These are phyloP conservation scores for Phytophthora rubi DNA, from an alignment of 352 stramenopile species.

Conservation along the genomic window DNA sequence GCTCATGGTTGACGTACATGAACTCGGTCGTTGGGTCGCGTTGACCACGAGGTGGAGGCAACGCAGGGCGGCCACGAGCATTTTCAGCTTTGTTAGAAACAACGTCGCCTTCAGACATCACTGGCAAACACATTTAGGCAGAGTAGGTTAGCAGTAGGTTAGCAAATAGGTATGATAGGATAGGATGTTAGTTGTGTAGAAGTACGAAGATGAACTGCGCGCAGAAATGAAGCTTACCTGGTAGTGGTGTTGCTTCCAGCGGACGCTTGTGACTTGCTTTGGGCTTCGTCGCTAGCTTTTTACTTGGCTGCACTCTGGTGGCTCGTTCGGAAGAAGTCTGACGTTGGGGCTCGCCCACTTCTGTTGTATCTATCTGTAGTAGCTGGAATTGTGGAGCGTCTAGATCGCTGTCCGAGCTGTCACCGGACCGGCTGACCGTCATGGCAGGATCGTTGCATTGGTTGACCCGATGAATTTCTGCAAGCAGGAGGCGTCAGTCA, in stretches of 20 bases:
- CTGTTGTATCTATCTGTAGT: constrained; percentile 15
- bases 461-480: neutral
- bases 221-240: constrained; percentile 37
- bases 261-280: constrained; percentile 21
- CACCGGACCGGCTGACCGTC: constrained; percentile 1
- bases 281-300: constrained; percentile 1
- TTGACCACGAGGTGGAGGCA: constrained; percentile 7
- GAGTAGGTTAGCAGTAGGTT: constrained; percentile 48
- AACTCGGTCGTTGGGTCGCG: constrained; percentile 28
- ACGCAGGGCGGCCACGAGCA: neutral
- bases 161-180: constrained; percentile 41
- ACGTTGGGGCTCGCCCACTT: constrained; percentile 8
- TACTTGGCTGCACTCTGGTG: neutral
- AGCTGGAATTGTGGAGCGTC: constrained; percentile 36
- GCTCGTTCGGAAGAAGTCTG: neutral
- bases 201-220: constrained; percentile 23
- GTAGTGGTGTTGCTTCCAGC: constrained; percentile 13
- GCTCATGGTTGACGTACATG: constrained; percentile 31
- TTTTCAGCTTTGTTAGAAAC: constrained; percentile 6
- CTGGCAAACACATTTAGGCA: constrained; percentile 45
- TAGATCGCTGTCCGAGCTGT: constrained; percentile 10
- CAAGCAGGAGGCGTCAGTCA: constrained; percentile 2
- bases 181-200: constrained; percentile 42
- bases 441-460: neutral
- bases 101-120: constrained; percentile 7